These are phyloP conservation scores for Casuarina glauca DNA, from an alignment of 306 rosid species.

Conservation along the genomic window DNA sequence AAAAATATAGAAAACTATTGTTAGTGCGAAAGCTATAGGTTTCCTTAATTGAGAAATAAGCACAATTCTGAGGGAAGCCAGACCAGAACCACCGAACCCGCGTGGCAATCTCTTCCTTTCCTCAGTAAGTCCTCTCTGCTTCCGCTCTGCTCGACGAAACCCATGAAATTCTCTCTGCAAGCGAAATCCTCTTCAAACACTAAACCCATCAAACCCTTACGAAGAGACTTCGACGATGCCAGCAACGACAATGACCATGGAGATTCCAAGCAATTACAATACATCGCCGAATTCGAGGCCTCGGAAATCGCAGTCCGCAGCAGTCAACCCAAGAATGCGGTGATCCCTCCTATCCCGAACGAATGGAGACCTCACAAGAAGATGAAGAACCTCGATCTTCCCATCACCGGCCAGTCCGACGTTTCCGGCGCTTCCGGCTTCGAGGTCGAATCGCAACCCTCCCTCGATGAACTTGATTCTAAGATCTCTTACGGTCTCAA, in stretches of 20 bases:
- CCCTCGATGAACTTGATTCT: conserved; percentile 29
- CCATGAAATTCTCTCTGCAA: conserved; percentile 39
- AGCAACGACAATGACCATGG: neutral
- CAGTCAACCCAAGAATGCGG: neutral
- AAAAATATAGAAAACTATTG: too few species aligned
- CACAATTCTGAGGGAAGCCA: too few species aligned
- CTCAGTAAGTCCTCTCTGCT: too few species aligned
- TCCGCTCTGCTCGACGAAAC: neutral
- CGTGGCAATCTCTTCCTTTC: too few species aligned
- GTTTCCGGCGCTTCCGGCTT: conserved; percentile 35
- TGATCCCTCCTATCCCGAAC: conserved; percentile 38
- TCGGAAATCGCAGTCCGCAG: conserved; percentile 19
- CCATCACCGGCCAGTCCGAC: conserved; percentile 29
- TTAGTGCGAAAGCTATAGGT: too few species aligned
- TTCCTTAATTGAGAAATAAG: too few species aligned
- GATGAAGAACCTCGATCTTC: conserved; percentile 46
- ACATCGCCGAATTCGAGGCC: conserved; percentile 42
- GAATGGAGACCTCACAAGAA: conserved; percentile 36
- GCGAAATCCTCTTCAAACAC: conserved; percentile 32
- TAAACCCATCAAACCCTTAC: conserved; percentile 12
- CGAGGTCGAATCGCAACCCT: conserved; percentile 34
- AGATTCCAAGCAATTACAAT: conserved; percentile 21
- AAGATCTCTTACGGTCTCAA: conserved; percentile 59
- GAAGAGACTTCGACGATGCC: conserved; percentile 1
- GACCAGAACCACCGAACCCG: too few species aligned